Evolutionary conservation across 108 stramenopile species (phyloP).

Genomic region (Seminavis robusta): DNA sequence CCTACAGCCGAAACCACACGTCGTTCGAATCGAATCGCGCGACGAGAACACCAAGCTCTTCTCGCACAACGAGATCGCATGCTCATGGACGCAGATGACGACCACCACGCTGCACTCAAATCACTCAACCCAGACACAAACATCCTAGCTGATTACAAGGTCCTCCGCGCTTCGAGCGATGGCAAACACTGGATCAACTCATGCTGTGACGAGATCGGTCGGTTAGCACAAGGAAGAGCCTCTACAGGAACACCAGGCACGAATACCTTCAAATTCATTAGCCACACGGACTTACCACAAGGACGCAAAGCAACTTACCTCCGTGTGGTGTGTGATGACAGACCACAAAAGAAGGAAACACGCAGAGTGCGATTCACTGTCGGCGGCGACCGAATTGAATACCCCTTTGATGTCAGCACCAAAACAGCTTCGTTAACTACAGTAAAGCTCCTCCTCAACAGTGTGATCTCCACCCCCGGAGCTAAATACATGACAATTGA

Average conservation of each 20-base stretch:
- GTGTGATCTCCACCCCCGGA: conserved; percentile 7
- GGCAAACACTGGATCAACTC: conserved; percentile 8
- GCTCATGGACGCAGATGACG: no score
- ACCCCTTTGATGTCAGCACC: conserved; percentile 15
- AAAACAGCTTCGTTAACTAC: conserved; percentile 26
- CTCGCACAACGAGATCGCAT: no score
- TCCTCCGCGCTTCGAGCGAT: conserved; percentile 7
- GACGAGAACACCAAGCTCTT: no score
- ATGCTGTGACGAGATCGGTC: conserved; percentile 14
- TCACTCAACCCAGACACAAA: conserved; percentile 22
- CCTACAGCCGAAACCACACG: no score
- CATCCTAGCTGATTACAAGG: conserved; percentile 15
- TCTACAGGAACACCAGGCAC: conserved; percentile 11
- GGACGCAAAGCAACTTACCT: conserved; percentile 14
- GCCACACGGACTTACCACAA: neutral
- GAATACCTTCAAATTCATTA: conserved; percentile 17
- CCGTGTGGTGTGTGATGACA: conserved; percentile 15
- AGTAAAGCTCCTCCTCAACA: conserved; percentile 30
- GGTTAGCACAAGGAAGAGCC: conserved; percentile 30
- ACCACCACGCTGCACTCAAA: no score
- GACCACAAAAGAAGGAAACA: conserved; percentile 30
- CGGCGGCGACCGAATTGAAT: conserved; percentile 28
- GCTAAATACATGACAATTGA: conserved; percentile 26
- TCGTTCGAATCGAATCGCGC: no score
- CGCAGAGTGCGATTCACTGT: conserved; percentile 19